Evolutionary conservation across 1,139 yeast genomes (phyloP).

Genomic region (Suhomyces guaymorum): DNA sequence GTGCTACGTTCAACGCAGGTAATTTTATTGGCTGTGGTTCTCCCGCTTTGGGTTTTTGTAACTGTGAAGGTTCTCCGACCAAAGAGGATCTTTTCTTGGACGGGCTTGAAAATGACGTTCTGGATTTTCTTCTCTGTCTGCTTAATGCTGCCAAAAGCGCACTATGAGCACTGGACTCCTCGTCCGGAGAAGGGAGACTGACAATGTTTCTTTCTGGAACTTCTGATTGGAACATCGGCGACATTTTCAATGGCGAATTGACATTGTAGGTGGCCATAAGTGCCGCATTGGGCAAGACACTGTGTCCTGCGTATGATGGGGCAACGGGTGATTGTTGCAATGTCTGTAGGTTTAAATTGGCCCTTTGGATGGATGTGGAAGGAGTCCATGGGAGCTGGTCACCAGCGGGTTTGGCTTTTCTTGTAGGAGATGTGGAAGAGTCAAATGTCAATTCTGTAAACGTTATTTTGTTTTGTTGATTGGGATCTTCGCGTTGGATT

Average conservation of each 20-base stretch:
- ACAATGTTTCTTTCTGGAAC: constrained; percentile 12
- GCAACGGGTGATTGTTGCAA: constrained; percentile 37
- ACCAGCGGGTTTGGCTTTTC: constrained; percentile 11
- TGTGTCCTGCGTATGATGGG: constrained; percentile 2
- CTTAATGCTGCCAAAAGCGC: constrained; percentile 46
- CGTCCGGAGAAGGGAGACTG: constrained; percentile 36
- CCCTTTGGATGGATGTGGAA: constrained; percentile 24
- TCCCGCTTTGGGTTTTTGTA: background rate
- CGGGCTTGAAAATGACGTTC: constrained; percentile 20
- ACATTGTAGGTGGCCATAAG: constrained; percentile 7
- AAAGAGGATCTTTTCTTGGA: constrained; percentile 11
- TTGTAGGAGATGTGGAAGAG: constrained; percentile 35
- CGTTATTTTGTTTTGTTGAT: constrained; percentile 22
- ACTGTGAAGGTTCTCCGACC: constrained; percentile 3
- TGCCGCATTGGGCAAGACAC: constrained; percentile 2
- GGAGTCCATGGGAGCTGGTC: constrained; percentile 25
- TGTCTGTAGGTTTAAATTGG: constrained; percentile 43
- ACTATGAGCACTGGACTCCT: constrained; percentile 46
- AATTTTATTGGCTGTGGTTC: constrained; percentile 17
- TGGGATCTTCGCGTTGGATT: constrained; percentile 27
- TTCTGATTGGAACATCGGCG: constrained; percentile 23
- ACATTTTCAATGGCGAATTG: constrained; percentile 23
- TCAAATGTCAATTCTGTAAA: constrained; percentile 38
- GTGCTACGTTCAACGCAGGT: constrained; percentile 37
- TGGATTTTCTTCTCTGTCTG: constrained; percentile 28